Percentiles rank a stretch among this genome's conserved stretches.
Evolutionary conservation across 2,329 filamentous ascomycete genomes (phyloP).

Genomic region (Botrytis porri): DNA sequence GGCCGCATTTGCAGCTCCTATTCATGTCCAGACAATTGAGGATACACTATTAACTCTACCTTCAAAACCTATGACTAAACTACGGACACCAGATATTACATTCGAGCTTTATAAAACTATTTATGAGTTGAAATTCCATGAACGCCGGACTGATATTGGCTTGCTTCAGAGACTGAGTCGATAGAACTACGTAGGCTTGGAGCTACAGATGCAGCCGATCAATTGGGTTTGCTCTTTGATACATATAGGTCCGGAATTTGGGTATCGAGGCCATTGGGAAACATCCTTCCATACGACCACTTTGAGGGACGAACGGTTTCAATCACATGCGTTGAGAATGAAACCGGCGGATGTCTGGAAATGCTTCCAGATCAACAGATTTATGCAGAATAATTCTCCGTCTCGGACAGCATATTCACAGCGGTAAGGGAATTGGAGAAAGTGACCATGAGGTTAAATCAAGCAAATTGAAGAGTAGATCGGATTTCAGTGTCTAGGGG

Average conservation of each 20-base stretch:
- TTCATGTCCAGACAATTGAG: too few relatives aligned
- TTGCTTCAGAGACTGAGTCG: not conserved
- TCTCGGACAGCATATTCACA: not conserved
- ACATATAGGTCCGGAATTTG: not conserved
- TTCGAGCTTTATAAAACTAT: not conserved
- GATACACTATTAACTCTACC: not conserved
- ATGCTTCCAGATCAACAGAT: not conserved
- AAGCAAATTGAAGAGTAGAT: not conserved
- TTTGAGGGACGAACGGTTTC: not conserved
- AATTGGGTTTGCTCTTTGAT: not conserved
- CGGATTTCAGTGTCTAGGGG: rapidly evolving
- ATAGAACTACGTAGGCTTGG: not conserved
- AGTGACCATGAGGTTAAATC: too few relatives aligned
- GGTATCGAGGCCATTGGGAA: too few relatives aligned
- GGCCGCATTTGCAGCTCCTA: too few relatives aligned
- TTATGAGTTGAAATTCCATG: not conserved
- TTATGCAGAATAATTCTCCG: not conserved
- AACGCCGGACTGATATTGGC: not conserved
- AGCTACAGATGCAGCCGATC: not conserved
- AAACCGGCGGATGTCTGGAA: not conserved
- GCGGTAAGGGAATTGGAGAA: not conserved
- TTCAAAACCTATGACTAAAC: too few relatives aligned
- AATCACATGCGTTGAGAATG: not conserved
- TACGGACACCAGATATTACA: rapidly evolving
- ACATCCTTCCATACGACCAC: not conserved